Conservation (phyloP, 2,329 filamentous ascomycete species). For the Boeremia exigua region DNA sequence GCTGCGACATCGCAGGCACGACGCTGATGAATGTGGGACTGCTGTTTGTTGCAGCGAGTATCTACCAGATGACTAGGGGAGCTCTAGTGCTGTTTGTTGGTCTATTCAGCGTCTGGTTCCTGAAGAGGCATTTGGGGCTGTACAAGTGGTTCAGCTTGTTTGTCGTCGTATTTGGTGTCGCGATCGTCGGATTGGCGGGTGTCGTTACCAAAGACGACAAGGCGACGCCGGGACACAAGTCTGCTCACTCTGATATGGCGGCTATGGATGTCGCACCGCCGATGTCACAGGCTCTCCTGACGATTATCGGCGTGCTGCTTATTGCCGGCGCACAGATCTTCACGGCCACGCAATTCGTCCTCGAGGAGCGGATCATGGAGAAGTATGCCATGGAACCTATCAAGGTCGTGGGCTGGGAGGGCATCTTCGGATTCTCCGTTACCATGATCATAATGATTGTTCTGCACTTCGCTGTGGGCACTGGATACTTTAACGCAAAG, state of each 20-base stretch:
- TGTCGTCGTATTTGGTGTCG: constrained; percentile 87
- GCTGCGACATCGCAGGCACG: constrained; percentile 93
- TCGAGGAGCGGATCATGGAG: constrained; percentile 92
- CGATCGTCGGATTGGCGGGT: constrained; percentile 86
- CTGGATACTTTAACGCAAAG: constrained; percentile 86
- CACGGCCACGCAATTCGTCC: constrained; percentile 92
- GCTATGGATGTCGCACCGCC: constrained; percentile 32
- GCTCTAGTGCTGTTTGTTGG: constrained; percentile 95
- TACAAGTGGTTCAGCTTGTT: constrained; percentile 93
- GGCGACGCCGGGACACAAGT: constrained; percentile 45
- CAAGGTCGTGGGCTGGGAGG: constrained; percentile 94
- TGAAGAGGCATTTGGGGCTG: constrained; percentile 77
- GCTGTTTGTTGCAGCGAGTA: constrained; percentile 90
- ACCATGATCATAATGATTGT: constrained; percentile 81
- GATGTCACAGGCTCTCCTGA: constrained; percentile 65
- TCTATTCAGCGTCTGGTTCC: constrained; percentile 89
- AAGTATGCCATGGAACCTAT: constrained; percentile 82
- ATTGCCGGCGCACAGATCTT: constrained; percentile 97
- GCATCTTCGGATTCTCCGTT: constrained; percentile 83
- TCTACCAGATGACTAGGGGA: constrained; percentile 98
- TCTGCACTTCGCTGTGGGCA: constrained; percentile 77
- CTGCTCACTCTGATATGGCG: constrained; percentile 25
- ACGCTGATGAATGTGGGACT: constrained; percentile 97
- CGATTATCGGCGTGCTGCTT: constrained; percentile 82
- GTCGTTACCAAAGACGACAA: constrained; percentile 76